Percentiles rank a stretch among this genome's conserved stretches.
phyloP scores from a whole-genome alignment of 2,329 filamentous ascomycete genomes.

The Corniculantispora saksenae region DNA sequence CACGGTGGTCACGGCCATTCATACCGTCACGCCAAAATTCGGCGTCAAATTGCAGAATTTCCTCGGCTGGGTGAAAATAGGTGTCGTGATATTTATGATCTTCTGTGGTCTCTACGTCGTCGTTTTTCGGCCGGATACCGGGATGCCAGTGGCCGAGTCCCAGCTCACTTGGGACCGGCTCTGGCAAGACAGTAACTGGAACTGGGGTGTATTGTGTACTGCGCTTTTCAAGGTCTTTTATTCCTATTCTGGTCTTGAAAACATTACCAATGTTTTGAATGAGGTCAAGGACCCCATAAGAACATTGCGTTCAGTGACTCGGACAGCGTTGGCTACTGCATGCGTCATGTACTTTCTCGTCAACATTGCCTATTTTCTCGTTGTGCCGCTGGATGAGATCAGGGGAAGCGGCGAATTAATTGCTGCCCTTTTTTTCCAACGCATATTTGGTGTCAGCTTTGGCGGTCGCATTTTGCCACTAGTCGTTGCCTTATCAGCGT shows the following conservation, averaged over 20 bases:
- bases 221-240: constrained; percentile 70
- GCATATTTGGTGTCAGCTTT: constrained; percentile 59
- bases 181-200: constrained; percentile 69
- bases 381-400: constrained; percentile 68
- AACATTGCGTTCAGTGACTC: constrained; percentile 63
- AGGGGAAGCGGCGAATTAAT: constrained; percentile 67
- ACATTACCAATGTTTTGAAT: constrained; percentile 70
- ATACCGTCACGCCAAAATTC: constrained; percentile 57
- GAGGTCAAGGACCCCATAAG: constrained; percentile 69
- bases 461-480: constrained; percentile 61
- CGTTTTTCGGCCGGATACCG: constrained; percentile 39
- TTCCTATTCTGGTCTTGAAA: constrained; percentile 66
- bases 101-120: constrained; percentile 62
- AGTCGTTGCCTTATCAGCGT: constrained; percentile 66
- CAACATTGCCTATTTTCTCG: constrained; percentile 63
- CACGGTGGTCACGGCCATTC: constrained; percentile 57
- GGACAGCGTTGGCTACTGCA: constrained; percentile 60
- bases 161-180: constrained; percentile 50
- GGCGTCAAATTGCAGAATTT: constrained; percentile 63
- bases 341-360: constrained; percentile 67
- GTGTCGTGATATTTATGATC: constrained; percentile 61
- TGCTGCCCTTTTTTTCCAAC: constrained; percentile 67
- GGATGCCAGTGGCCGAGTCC: constrained; percentile 8
- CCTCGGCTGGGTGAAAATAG: constrained; percentile 65
- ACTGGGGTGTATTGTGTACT: constrained; percentile 66